Evolutionary conservation across 352 stramenopile genomes (phyloP), one percentile per base, ranked within the genome.

Genomic region (Lagenidium giganteum): DNA sequence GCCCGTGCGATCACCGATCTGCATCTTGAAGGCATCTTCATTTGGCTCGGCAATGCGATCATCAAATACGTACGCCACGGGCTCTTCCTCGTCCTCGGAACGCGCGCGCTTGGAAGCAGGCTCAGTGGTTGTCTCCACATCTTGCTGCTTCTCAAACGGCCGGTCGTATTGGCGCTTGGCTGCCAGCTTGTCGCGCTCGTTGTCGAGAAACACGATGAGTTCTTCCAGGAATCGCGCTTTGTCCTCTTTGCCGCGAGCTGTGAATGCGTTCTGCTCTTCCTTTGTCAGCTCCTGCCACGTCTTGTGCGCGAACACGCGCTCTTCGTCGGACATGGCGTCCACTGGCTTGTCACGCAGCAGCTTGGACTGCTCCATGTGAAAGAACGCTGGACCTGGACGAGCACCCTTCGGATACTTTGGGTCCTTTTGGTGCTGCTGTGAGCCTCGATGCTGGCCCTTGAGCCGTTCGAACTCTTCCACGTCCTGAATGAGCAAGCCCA

Each of bases 21-120:
- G 57, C 80, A 92, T 92, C 24, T 64, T 62, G 41, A 89, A 92
- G 4, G 64, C 54, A 3, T 75, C 61, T 26, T 61, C 62, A 26
- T 72, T 61, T 9, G 75, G 77, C 58, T 88, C 70, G 0, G 75
- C 61, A 36, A 92, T 92, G 4, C 71, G 72, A 13, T 83, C 70
- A 14, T 88, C 70, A 44, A 92, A 88, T 32, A 92, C 60, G 43
- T 90, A 92, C 13, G 70, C 77, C 0, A 89, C 70, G 1, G 75
- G 74, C 20, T 89, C 77, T 5, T 58, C 48, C 16, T 54, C 27
- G 2, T 48, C 35, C n/a, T n/a, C n/a, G n/a, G n/a, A n/a, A n/a
- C n/a, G n/a, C n/a, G n/a, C n/a, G n/a, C n/a, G n/a, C n/a, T n/a
- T n/a, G n/a, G n/a, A n/a, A 26, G 32, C 16, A 8, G 8, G 12